Percentiles rank a stretch among this genome's conserved stretches.
Evolutionary conservation across 2,329 filamentous ascomycete species (phyloP).

Genomic region (Xylaria sp.): DNA sequence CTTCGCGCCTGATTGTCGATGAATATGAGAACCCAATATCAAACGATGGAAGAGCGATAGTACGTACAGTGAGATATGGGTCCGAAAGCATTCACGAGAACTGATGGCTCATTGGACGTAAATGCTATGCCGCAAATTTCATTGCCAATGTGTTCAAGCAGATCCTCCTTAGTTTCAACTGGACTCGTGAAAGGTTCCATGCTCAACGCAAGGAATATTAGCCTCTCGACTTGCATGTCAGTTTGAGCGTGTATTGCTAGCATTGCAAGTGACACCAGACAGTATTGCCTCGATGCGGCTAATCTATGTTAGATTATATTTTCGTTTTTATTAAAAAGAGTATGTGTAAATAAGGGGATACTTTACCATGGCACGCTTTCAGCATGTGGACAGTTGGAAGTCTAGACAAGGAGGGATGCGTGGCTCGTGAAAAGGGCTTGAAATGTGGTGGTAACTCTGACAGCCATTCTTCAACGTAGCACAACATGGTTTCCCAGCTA

Average conservation of each 20-base stretch:
- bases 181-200: neutral
- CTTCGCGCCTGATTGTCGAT: slow-evolving; percentile 44
- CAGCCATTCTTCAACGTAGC: slow-evolving; percentile 48
- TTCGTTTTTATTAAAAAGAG: neutral
- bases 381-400: slow-evolving; percentile 56
- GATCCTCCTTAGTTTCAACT: slow-evolving; percentile 34
- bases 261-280: slow-evolving; percentile 51
- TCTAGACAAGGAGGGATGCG: slow-evolving; percentile 19
- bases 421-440: slow-evolving; percentile 47
- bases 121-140: slow-evolving; percentile 58
- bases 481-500: slow-evolving; percentile 42
- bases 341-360: neutral
- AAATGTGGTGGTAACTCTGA: slow-evolving; percentile 48
- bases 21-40: slow-evolving; percentile 2
- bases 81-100: slow-evolving; percentile 60
- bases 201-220: slow-evolving; percentile 20
- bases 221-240: slow-evolving; percentile 15
- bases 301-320: slow-evolving; percentile 3
- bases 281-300: slow-evolving; percentile 59
- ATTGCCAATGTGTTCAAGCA: slow-evolving; percentile 51
- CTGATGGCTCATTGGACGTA: slow-evolving; percentile 54
- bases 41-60: neutral
- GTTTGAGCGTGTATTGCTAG: slow-evolving; percentile 41
- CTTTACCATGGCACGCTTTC: slow-evolving; percentile 56
- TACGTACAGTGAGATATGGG: slow-evolving; percentile 58